Evolutionary conservation across 2,329 filamentous ascomycete genomes (phyloP), one percentile per base, ranked within the genome.

Genomic region (Aureobasidium sp.): DNA sequence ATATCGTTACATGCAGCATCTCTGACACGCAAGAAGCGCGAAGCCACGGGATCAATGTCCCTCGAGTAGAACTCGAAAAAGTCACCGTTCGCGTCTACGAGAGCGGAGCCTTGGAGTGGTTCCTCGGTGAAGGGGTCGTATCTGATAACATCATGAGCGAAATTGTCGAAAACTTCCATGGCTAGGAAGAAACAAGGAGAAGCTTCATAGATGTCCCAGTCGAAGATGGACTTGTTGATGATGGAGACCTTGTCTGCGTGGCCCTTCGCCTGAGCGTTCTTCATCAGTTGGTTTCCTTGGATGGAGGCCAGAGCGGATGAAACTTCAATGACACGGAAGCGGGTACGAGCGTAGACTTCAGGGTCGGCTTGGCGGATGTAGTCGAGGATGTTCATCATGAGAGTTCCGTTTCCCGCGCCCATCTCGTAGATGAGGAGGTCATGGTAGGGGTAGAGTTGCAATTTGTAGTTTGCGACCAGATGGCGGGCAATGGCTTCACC

Each of bases 391-490:
- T 99, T 99, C 71, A 94, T 81, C 94, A 99, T 99, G 71, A 99
- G 83, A 0, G 95, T 99, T 64, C 94, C 94, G 69, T 96, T 93
- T 68, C 94, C 94, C 40, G 94, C 94, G 57, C 94, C 94, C 88
- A 99, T 95, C 74, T 99, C 94, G 81, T 96, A 99, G 73, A 99
- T 95, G 68, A 95, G 89, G 57, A 99, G 83, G 74, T 99, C 94
- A 74, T 96, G 87, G 78, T 97, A 96, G 2, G 94, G 94, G 72
- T 94, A 97, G 60, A 90, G 84, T 46, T 89, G 90, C 71, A 96
- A 84, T 72, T 94, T 91, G 81, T 99, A 99, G 77, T 99, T 96
- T 66, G 90, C 87, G 66, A 97, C 86, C 46, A 99, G 84, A 73
- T 97, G 96, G 21, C 93, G 87, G n/a, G 93, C 94, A 66, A 99